A percentile compares a stretch with the other conserved stretches of the same genome.
These are phyloP conservation scores for Gillenia trifoliata DNA, from an alignment of 306 rosid species.

Conservation along the genomic window DNA sequence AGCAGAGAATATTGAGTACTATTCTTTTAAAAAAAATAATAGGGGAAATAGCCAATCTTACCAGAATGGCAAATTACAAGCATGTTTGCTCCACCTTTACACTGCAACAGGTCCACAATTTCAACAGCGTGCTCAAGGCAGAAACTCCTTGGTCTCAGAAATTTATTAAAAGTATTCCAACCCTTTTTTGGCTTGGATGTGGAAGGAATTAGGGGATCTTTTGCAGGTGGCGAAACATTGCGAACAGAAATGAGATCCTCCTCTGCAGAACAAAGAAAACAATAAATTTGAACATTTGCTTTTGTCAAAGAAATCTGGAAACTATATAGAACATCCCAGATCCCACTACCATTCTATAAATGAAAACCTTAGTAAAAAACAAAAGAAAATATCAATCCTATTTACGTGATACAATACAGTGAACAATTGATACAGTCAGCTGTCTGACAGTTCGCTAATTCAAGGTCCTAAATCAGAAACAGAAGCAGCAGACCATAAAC, in stretches of 20 bases:
- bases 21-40: background rate
- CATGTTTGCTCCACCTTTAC: conserved; percentile 81
- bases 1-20: background rate
- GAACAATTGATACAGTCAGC: background rate
- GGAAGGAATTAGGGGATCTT: conserved; percentile 37
- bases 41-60: conserved; percentile 17
- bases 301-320: background rate
- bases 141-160: conserved; percentile 86
- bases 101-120: conserved; percentile 68
- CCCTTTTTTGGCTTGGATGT: conserved; percentile 27
- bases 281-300: conserved; percentile 8
- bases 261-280: conserved; percentile 47
- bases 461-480: background rate
- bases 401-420: background rate
- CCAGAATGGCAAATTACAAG: conserved; percentile 98
- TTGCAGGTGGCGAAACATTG: conserved; percentile 26
- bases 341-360: background rate
- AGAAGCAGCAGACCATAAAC: background rate
- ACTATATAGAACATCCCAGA: background rate
- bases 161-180: conserved; percentile 53
- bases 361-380: background rate
- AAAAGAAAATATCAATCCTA: background rate
- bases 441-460: background rate
- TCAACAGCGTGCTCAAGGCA: conserved; percentile 91
- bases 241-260: conserved; percentile 42